Percentiles rank a stretch among this genome's conserved stretches.
Conservation (phyloP, 345 rosid species). For the Psidium friedrichsthalianum region DNA sequence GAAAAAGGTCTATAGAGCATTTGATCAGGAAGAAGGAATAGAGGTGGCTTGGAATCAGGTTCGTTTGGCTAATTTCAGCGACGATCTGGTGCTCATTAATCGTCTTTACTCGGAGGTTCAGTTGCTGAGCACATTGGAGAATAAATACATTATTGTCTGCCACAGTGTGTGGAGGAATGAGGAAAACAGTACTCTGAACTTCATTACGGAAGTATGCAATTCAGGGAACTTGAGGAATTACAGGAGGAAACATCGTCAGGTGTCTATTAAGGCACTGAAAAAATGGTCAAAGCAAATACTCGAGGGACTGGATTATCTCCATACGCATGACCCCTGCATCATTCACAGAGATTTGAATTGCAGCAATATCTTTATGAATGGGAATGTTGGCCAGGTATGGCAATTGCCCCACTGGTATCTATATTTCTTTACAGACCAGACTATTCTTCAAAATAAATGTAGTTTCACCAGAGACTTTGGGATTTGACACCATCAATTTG, state of each 20-base stretch:
- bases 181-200: conserved; percentile 35
- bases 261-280: conserved; percentile 57
- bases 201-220: conserved; percentile 67
- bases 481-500: background rate
- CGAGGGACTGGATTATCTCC: conserved; percentile 52
- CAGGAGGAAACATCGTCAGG: conserved; percentile 60
- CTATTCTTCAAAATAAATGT: background rate
- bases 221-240: conserved; percentile 55
- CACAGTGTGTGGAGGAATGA: conserved; percentile 47
- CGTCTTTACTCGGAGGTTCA: conserved; percentile 53
- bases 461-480: background rate
- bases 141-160: conserved; percentile 50
- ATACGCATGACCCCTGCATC: conserved; percentile 60
- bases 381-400: conserved; percentile 49
- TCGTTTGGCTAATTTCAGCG: conserved; percentile 31
- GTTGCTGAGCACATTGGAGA: conserved; percentile 45
- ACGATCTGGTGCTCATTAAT: conserved; percentile 36
- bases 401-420: background rate
- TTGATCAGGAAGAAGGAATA: conserved; percentile 65
- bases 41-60: conserved; percentile 82
- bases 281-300: conserved; percentile 64
- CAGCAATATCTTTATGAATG: conserved; percentile 67
- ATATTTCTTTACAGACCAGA: background rate
- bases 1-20: conserved; percentile 66
- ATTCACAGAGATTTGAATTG: conserved; percentile 60